These are phyloP conservation scores for Phytophthora meadii DNA, from an alignment of 352 stramenopile species.

Conservation along the genomic window DNA sequence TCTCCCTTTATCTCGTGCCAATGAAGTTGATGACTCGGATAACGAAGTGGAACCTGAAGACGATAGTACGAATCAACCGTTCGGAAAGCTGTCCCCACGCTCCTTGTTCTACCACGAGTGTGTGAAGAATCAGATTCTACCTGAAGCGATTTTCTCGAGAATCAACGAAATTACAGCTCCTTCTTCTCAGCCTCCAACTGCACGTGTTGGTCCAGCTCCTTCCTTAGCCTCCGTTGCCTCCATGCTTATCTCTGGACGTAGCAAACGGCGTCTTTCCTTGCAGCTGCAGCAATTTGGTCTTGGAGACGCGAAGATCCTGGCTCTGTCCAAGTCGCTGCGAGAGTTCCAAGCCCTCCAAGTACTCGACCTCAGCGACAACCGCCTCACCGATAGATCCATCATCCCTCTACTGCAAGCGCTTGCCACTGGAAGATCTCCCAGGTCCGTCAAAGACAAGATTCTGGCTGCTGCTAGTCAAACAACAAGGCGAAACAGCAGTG, in stretches of 20 bases:
- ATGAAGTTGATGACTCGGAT: constrained; percentile 1
- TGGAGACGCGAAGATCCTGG: constrained; percentile 63
- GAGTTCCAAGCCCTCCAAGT: constrained; percentile 69
- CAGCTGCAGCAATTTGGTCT: constrained; percentile 80
- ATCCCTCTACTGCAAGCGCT: constrained; percentile 67
- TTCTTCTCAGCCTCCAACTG: constrained; percentile 20
- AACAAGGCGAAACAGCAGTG: neutral
- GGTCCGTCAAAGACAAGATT: constrained; percentile 11
- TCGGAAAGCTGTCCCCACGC: constrained; percentile 58
- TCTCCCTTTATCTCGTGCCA: neutral
- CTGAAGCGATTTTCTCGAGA: constrained; percentile 75
- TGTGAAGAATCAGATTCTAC: constrained; percentile 58
- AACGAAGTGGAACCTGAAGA: constrained; percentile 19
- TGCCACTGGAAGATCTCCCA: constrained; percentile 14
- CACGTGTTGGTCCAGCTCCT: constrained; percentile 11
- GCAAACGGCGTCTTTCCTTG: constrained; percentile 60
- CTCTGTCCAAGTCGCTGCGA: constrained; percentile 59
- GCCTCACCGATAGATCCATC: constrained; percentile 69
- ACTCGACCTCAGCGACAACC: constrained; percentile 72
- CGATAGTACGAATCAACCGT: constrained; percentile 22
- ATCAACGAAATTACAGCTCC: constrained; percentile 52
- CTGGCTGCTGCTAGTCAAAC: constrained; percentile 18
- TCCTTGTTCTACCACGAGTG: constrained; percentile 79
- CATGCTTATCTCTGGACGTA: constrained; percentile 42
- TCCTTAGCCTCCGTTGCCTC: constrained; percentile 51